Conservation (phyloP, 805 yeast genomes). For the Kodamaea kakaduensis region DNA sequence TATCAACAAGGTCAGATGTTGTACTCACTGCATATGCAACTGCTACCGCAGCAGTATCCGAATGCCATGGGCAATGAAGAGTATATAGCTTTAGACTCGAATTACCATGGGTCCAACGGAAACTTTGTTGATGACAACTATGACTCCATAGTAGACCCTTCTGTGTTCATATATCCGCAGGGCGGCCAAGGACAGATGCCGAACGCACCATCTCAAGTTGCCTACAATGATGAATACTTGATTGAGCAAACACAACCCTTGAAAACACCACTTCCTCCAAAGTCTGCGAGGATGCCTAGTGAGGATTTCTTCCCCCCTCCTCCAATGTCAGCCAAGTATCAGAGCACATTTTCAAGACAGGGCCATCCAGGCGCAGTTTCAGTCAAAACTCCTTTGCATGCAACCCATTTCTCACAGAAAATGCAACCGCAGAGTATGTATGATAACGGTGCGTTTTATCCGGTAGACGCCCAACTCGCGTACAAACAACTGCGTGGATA, state of each 20-base stretch:
- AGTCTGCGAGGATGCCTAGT: slow-evolving; percentile 10
- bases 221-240: slow-evolving; percentile 43
- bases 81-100: slow-evolving; percentile 23
- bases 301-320: slow-evolving; percentile 21
- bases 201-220: slow-evolving; percentile 26
- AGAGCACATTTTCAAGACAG: slow-evolving; percentile 17
- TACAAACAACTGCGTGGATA: slow-evolving; percentile 5
- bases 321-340: slow-evolving; percentile 25
- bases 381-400: slow-evolving; percentile 9
- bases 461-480: slow-evolving; percentile 6
- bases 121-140: slow-evolving; percentile 16
- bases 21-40: slow-evolving; percentile 3
- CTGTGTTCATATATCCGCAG: slow-evolving; percentile 17
- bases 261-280: slow-evolving; percentile 26
- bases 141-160: slow-evolving; percentile 19
- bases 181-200: slow-evolving; percentile 1
- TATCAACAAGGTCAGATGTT: background rate
- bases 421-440: slow-evolving; percentile 7
- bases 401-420: slow-evolving; percentile 6
- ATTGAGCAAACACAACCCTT: slow-evolving; percentile 50
- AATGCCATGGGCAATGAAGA: slow-evolving; percentile 17
- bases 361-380: slow-evolving; percentile 7
- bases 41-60: slow-evolving; percentile 7
- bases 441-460: slow-evolving; percentile 6
- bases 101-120: slow-evolving; percentile 14